These are phyloP conservation scores for Silybum marianum DNA, from an alignment of 129 eudicot species.

Conservation along the genomic window DNA sequence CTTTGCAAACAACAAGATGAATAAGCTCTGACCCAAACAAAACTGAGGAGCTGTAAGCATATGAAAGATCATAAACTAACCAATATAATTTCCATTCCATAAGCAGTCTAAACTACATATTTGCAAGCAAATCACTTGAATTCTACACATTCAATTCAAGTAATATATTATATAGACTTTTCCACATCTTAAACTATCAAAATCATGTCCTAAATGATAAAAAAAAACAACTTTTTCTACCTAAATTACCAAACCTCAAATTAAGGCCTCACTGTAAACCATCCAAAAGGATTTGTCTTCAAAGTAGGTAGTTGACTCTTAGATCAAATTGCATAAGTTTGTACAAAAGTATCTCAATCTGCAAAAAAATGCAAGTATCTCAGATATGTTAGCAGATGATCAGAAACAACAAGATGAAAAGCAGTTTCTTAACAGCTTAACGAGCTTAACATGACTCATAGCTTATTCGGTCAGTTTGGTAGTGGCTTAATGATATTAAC, in stretches of 20 bases:
- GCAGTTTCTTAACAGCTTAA: too few species aligned
- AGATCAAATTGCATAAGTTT: background rate
- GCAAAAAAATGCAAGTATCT: background rate
- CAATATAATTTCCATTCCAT: background rate
- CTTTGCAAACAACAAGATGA: background rate
- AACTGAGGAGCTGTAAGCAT: background rate
- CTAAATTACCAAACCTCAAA: background rate
- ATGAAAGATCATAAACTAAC: background rate
- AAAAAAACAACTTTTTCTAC: background rate
- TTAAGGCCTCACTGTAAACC: background rate
- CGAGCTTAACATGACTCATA: too few species aligned
- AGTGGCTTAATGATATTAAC: too few species aligned
- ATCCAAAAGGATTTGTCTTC: background rate
- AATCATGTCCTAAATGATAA: background rate
- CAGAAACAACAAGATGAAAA: background rate
- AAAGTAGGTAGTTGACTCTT: background rate
- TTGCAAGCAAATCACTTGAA: background rate
- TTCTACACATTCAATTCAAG: background rate
- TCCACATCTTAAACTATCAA: background rate
- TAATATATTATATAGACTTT: background rate
- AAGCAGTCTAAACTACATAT: background rate
- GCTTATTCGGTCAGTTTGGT: too few species aligned
- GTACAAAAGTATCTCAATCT: constrained; percentile 1
- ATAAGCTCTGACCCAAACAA: background rate
- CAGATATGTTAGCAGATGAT: background rate